Base-by-base conservation (phyloP, 2,329 filamentous ascomycete genomes). In the Neofusicoccum ribis region DNA sequence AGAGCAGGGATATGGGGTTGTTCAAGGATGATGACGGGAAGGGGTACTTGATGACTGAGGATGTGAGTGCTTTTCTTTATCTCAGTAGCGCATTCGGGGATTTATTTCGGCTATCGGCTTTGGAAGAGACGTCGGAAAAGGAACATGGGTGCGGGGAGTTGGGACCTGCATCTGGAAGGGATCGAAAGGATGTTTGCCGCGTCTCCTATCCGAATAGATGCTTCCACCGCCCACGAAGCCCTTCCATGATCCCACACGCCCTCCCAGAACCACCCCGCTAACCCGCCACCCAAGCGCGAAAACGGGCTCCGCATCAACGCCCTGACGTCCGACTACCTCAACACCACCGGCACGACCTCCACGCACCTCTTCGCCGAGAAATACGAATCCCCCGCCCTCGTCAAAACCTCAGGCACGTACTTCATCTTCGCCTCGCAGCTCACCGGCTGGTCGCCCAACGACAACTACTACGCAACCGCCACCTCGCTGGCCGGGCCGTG, bases 381-480 rank as follows among this genome's bases (percentile, higher is more conserved):
- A 54, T 84, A 86, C 63, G 89, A 91, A 70, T 80, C 88, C 0
- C 88, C 89, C 0, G 88, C 88, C 0, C 79, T 91, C 41, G 72
- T 88, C 64, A 90, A 90, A 74, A 81, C 82, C 7, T 79, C 83
- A 14, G 84, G 81, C 0, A 81, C 82, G 0, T 91, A 89, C 74
- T 90, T 85, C 74, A 85, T 90, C 77, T 89, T 91, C 70, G 87
- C 84, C 2, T 87, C 85, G 0, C 73, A 75, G 46, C 71, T 77
- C 1, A 72, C 72, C 0, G 76, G 76, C 46, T 79, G 83, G 49
- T 78, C 84, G 65, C 77, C 87, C 9, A 89, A 89, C 68, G 88
- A 90, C 72, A 90, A 90, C 70, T 80, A 84, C 39, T 88, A 89
- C 74, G 83, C 81, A 70, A 88, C 86, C 2, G 81, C 87, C 0